Percentiles rank a stretch among this genome's conserved stretches.
These are phyloP conservation scores for Marasmius sp. DNA, from an alignment of 1,284 basidiomycete genomes.

Conservation along the genomic window DNA sequence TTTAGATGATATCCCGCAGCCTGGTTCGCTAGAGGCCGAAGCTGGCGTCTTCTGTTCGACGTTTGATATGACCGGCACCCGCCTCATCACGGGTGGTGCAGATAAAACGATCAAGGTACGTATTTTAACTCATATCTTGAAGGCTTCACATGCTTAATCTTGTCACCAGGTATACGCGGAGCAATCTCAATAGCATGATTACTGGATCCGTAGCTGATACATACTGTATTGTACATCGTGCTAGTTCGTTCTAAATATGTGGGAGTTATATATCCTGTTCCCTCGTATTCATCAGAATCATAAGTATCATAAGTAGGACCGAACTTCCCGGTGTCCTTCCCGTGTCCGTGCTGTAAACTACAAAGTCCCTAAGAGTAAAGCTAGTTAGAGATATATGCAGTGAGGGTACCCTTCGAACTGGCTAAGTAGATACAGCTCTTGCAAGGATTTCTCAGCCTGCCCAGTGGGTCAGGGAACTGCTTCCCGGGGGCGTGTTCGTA, in stretches of 20 bases:
- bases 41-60: slow-evolving; percentile 94
- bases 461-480: neutral
- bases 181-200: slow-evolving; percentile 35
- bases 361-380: slow-evolving; percentile 1
- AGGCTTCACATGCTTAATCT: neutral
- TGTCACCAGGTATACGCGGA: slow-evolving; percentile 49
- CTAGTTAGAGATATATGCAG: neutral
- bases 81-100: slow-evolving; percentile 94
- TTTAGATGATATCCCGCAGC: slow-evolving; percentile 92
- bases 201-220: neutral
- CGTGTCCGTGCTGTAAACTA: neutral
- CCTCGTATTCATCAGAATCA: neutral
- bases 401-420: neutral
- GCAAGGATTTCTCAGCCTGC: neutral
- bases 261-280: neutral
- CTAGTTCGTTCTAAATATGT: neutral
- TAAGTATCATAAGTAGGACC: no score
- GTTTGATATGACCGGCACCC: slow-evolving; percentile 93
- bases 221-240: neutral
- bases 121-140: neutral
- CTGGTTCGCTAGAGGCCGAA: slow-evolving; percentile 95
- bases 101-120: slow-evolving; percentile 96
- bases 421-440: neutral
- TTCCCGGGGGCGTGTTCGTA: neutral
- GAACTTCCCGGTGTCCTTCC: no score